Evolutionary conservation across 805 yeast species (phyloP), one percentile per base, ranked within the genome.

Genomic region (Candida schatavii): DNA sequence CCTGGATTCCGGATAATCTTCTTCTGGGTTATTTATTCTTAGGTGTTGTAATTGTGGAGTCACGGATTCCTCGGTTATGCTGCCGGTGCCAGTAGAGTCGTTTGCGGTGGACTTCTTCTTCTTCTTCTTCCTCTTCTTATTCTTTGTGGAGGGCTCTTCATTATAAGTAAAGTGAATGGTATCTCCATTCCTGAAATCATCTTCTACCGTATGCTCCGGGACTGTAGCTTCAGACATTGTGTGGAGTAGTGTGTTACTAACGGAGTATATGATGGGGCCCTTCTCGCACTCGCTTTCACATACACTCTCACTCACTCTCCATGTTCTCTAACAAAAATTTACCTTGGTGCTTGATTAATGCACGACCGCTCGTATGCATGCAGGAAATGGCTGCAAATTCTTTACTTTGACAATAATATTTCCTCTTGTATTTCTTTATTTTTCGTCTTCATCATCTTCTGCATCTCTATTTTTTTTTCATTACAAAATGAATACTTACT

Each of bases 1-100:
- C 43, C 93, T 61, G 6, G 89, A 82, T 11, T 77, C 72, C 2
- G 93, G 93, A 54, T 85, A 85, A 13, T 82, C 88, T 27, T 76
- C 73, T 30, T 73, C 69, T 11, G 82, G 78, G 50, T 80, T 70
- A 52, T 73, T 74, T 20, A 80, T 50, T 36, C 78, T 72, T 2
- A 78, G 80, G 34, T 74, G 64, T n/a, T 29, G 34, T 14, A 38
- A 21, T 46, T 44, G 10, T 37, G 31, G 33, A 7, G 11, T 23
- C 46, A 25, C 9, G 41, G 40, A 9, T 32, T 30, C 40, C 13
- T n/a, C 11, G 6, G 11, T 5, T 5, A 6, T 19, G 15, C 5
- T 10, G 4, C 26, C 28, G 42, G 55, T 39, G 13, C 42, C 36
- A 17, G 38, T 35, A 4, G 47, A 39, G 3, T 51, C 35, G 13